Evolutionary conservation across 2,329 filamentous ascomycete species (phyloP), one percentile per base, ranked within the genome.

Genomic region (Byssothecium circinans): DNA sequence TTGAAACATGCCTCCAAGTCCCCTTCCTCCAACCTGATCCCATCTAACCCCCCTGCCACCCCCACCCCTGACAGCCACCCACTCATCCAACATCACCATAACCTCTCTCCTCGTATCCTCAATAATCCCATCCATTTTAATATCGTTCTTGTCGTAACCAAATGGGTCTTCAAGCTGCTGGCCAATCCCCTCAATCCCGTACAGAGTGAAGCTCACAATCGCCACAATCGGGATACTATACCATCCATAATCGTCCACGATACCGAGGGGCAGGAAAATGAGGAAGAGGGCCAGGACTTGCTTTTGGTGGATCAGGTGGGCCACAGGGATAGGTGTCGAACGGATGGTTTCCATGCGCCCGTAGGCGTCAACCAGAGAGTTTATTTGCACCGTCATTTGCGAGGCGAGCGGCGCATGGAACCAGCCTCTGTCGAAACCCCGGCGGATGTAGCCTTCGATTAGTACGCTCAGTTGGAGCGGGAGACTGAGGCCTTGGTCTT

Each of bases 51-150:
- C 74, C 23, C 23, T 25, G 12, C 11, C 60, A 1, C 62, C 64
- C 45, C 57, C 43, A 3, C 64, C 67, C 18, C 61, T 61, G 38
- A 62, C 64, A 27, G 52, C 69, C 56, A 74, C 75, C 83, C 83
- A 86, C 62, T 84, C 82, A 12, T 77, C 74, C 19, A 85, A 59
- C 57, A 85, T 65, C 6, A 82, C 81, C 52, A 77, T 75, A 15
- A 82, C 76, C 66, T 86, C 83, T 32, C 74, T 74, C 49, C 80
- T 71, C 35, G 81, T 73, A 61, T 86, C 83, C 54, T 83, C 81
- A 2, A 82, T 79, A 41, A 86, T 80, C 3, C 81, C 81, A 63
- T 86, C 83, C 77, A 86, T 83, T 61, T 85, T 85, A 67, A 86
- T 86, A 61, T 86, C 83, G 47, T 84, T 85, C 59, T 79, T 77